phyloP scores from a whole-genome alignment of 306 rosid genomes.

The Abrus precatorius region DNA sequence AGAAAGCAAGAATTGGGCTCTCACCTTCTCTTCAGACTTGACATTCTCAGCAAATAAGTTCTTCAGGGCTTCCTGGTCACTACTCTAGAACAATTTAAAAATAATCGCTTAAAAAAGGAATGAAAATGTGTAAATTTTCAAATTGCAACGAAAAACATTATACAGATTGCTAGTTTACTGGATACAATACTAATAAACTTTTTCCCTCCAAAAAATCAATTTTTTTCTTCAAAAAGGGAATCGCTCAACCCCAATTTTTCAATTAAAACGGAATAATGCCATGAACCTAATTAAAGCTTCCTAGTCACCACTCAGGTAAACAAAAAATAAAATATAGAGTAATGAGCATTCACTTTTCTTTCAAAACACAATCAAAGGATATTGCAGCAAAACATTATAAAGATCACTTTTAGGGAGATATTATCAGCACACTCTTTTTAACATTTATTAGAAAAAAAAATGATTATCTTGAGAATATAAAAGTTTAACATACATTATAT shows the following conservation, averaged over 20 bases:
- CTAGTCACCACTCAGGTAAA: conserved; percentile 62
- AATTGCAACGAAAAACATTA: background rate
- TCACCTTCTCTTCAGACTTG: conserved; percentile 51
- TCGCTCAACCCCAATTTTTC: background rate
- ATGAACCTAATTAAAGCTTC: conserved; percentile 35
- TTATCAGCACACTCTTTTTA: too few species aligned
- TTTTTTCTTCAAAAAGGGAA: background rate
- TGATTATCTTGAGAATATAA: too few species aligned
- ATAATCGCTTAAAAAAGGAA: background rate
- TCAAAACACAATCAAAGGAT: too few species aligned
- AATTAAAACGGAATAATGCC: background rate
- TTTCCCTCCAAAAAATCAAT: background rate
- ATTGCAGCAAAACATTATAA: too few species aligned
- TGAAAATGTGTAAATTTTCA: background rate
- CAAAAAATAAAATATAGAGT: background rate
- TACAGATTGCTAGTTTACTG: background rate
- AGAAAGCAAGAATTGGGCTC: conserved; percentile 22
- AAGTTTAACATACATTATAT: too few species aligned
- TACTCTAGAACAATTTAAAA: conserved; percentile 41
- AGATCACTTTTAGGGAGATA: too few species aligned
- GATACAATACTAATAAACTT: background rate
- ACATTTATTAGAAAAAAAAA: too few species aligned
- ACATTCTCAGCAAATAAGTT: conserved; percentile 55
- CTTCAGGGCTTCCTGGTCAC: conserved; percentile 80
- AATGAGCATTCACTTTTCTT: too few species aligned